These are phyloP conservation scores for Tagetes patula DNA, from an alignment of 129 eudicot genomes.

Conservation along the genomic window DNA sequence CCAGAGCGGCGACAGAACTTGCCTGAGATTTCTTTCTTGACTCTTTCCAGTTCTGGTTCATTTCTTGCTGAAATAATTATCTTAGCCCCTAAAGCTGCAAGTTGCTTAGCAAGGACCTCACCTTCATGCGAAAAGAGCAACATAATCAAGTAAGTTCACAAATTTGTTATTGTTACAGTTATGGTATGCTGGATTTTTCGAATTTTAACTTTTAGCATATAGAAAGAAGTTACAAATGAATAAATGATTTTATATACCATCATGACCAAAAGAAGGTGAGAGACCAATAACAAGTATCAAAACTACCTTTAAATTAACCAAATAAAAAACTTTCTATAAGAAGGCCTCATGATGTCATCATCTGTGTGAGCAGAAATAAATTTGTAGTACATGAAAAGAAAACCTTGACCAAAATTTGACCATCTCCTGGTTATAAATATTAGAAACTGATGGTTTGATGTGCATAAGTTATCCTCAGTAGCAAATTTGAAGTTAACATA, in stretches of 20 bases:
- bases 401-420: background rate
- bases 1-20: slow-evolving; percentile 20
- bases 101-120: slow-evolving; percentile 84
- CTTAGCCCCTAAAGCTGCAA: slow-evolving; percentile 87
- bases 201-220: background rate
- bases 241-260: slow-evolving; percentile 9
- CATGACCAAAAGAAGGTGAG: slow-evolving; percentile 4
- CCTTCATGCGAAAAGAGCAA: slow-evolving; percentile 44
- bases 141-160: slow-evolving; percentile 4
- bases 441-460: background rate
- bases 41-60: slow-evolving; percentile 78
- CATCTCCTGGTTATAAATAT: slow-evolving; percentile 1
- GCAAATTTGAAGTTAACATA: background rate
- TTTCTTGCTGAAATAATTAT: slow-evolving; percentile 89
- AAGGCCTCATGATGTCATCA: background rate
- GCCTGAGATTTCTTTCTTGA: slow-evolving; percentile 73
- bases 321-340: background rate
- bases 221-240: slow-evolving; percentile 6
- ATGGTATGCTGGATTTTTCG: background rate
- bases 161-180: background rate
- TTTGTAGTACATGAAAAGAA: slow-evolving; percentile 1
- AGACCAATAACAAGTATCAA: background rate
- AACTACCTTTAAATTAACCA: background rate
- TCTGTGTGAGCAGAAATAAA: slow-evolving; percentile 6
- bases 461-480: background rate